Base-by-base conservation (phyloP, 768 basidiomycete genomes). In the Hebeloma cylindrosporum region DNA sequence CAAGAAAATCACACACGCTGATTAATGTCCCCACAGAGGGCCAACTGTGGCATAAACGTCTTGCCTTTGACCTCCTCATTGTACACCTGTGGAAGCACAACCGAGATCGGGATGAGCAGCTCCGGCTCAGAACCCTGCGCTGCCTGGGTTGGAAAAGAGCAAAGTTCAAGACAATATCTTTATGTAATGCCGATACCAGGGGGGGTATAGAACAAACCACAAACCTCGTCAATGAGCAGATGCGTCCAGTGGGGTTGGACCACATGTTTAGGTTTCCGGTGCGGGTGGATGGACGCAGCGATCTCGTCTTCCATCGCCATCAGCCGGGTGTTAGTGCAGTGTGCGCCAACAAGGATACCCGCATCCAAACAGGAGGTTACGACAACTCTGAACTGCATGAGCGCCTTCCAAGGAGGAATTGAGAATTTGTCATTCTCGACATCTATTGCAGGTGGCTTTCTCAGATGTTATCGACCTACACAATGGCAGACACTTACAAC, bases 121-220 rank as follows among this genome's bases (percentile, higher is more conserved):
- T 77, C 76, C 7, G 76, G 75, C 50, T 78, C 76, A 9, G 74
- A 73, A 6, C 73, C 75, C 67, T 78, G 75, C 4, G 74, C 76
- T 11, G 76, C 75, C 75, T 77, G 17, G 27, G n/a, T n/a, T n/a
- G n/a, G n/a, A n/a, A n/a, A n/a, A n/a, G n/a, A n/a, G n/a, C n/a
- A n/a, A n/a, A n/a, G n/a, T n/a, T n/a, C n/a, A n/a, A n/a, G n/a
- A n/a, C n/a, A n/a, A n/a, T n/a, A n/a, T n/a, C n/a, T n/a, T n/a
- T n/a, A n/a, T n/a, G n/a, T n/a, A n/a, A n/a, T n/a, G n/a, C n/a
- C n/a, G n/a, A n/a, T n/a, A n/a, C n/a, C n/a, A n/a, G n/a, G n/a
- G n/a, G n/a, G n/a, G n/a, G n/a, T n/a, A n/a, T n/a, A n/a, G n/a
- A n/a, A n/a, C n/a, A n/a, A n/a, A n/a, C n/a, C n/a, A 42, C 52